Percentiles rank a stretch among this genome's conserved stretches.
These are phyloP conservation scores for Sodiomyces alkalinus DNA, from an alignment of 2,329 filamentous ascomycete species.

Conservation along the genomic window DNA sequence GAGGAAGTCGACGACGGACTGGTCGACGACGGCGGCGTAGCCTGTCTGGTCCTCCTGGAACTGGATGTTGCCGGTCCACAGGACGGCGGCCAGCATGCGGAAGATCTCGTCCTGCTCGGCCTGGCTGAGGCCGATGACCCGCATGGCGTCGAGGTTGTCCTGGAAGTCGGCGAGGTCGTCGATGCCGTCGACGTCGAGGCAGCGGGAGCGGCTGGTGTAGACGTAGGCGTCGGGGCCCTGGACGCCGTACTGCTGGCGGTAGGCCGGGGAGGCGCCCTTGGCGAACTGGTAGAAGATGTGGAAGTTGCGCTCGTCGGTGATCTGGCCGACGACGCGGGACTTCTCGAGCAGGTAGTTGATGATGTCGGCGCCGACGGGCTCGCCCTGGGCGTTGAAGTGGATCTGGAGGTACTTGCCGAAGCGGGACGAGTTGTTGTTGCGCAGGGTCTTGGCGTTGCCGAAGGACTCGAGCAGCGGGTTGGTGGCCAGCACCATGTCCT, in stretches of 20 bases:
- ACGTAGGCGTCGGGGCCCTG: conserved; percentile 85
- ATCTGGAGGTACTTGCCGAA: conserved; percentile 98
- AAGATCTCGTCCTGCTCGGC: conserved; percentile 92
- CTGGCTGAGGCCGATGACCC: conserved; percentile 76
- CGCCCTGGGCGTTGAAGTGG: conserved; percentile 81
- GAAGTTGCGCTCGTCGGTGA: conserved; percentile 90
- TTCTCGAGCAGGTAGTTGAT: conserved; percentile 97
- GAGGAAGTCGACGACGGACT: conserved; percentile 85
- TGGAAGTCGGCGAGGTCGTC: conserved; percentile 80
- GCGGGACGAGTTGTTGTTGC: conserved; percentile 97
- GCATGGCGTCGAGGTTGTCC: conserved; percentile 90
- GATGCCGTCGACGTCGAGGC: conserved; percentile 84
- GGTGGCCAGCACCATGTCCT: conserved; percentile 98
- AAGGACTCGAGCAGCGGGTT: conserved; percentile 96
- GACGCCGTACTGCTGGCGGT: conserved; percentile 76
- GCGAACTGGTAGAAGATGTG: conserved; percentile 99
- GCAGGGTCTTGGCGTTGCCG: conserved; percentile 91
- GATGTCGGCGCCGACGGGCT: conserved; percentile 92
- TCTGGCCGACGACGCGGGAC: conserved; percentile 87
- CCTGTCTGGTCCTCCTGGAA: conserved; percentile 82
- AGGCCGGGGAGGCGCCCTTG: conserved; percentile 78
- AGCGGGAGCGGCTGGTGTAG: conserved; percentile 90
- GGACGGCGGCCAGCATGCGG: conserved; percentile 76
- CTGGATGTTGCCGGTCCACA: conserved; percentile 91
- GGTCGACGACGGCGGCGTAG: conserved; percentile 74